Percentiles rank a stretch among this genome's conserved stretches.
phyloP scores from a whole-genome alignment of 2,329 filamentous ascomycete genomes.

The Samsoniella hepiali region DNA sequence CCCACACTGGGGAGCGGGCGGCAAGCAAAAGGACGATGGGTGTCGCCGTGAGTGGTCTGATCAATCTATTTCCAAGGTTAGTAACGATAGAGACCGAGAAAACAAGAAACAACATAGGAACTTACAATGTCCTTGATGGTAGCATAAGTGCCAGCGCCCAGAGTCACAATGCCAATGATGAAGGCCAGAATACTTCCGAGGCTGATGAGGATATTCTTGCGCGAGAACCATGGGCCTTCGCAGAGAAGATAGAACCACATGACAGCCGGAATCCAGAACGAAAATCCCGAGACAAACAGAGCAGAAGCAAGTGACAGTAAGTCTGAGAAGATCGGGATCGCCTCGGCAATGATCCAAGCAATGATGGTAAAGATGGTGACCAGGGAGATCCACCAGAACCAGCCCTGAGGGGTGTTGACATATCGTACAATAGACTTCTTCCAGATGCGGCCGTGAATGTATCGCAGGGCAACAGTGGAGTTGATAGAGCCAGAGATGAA shows the following conservation, averaged over 20 bases:
- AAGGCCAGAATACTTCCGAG: slow-evolving; percentile 28
- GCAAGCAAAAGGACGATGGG: slow-evolving; percentile 12
- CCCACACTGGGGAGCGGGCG: slow-evolving; percentile 6
- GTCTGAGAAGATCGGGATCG: slow-evolving; percentile 67
- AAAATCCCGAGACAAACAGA: slow-evolving; percentile 42
- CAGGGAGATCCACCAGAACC: slow-evolving; percentile 54
- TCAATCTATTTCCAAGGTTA: neutral
- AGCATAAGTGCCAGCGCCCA: slow-evolving; percentile 30
- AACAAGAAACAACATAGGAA: neutral
- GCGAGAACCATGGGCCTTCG: slow-evolving; percentile 27
- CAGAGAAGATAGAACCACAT: slow-evolving; percentile 37
- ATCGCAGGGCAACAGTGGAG: slow-evolving; percentile 37
- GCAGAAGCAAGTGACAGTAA: slow-evolving; percentile 51
- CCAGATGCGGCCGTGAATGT: slow-evolving; percentile 37
- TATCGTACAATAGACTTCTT: slow-evolving; percentile 35
- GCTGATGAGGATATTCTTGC: slow-evolving; percentile 27
- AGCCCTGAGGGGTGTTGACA: slow-evolving; percentile 39
- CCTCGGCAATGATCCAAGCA: slow-evolving; percentile 66
- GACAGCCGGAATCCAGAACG: slow-evolving; percentile 37
- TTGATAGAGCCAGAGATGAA: slow-evolving; percentile 66
- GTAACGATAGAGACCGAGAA: neutral
- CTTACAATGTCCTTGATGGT: slow-evolving; percentile 31
- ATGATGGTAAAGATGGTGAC: slow-evolving; percentile 55
- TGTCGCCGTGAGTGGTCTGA: slow-evolving; percentile 8
- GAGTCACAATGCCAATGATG: slow-evolving; percentile 28